phyloP scores from a whole-genome alignment of 208 protist species.

The Strigomonas oncopelti region DNA sequence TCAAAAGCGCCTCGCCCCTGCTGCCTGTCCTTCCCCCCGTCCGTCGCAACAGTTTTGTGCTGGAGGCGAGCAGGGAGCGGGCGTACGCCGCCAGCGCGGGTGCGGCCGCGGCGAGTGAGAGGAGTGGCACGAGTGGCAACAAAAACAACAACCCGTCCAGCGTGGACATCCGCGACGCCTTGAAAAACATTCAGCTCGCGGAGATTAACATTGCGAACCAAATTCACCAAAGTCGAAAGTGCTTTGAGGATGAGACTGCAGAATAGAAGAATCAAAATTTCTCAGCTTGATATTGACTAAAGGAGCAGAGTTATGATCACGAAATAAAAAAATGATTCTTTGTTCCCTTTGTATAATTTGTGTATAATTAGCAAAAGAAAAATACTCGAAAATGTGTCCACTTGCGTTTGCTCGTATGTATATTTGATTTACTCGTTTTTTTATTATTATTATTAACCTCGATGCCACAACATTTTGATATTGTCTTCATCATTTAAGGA shows the following conservation, averaged over 20 bases:
- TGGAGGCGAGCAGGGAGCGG: no score
- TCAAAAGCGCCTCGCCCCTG: background rate
- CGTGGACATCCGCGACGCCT: background rate
- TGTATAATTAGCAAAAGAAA: slow-evolving; percentile 2
- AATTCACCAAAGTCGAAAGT: background rate
- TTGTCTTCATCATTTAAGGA: no score
- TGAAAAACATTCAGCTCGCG: background rate
- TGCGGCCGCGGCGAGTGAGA: no score
- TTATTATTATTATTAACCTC: no score
- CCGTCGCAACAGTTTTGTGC: no score
- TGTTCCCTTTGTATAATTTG: no score
- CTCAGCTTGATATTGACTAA: background rate
- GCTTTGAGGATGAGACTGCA: background rate
- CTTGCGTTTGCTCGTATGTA: background rate
- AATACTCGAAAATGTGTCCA: background rate
- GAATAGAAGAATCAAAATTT: background rate
- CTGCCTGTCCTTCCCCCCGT: no score
- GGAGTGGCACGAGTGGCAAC: background rate
- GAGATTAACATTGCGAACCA: background rate
- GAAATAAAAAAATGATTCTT: background rate
- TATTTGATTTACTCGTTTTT: background rate
- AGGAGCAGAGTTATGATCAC: background rate
- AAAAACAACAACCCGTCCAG: background rate
- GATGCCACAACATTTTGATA: no score
- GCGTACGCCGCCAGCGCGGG: no score